Evolutionary conservation across 306 rosid species (phyloP), one percentile per base, ranked within the genome.

Genomic region (Ziziphus jujuba): DNA sequence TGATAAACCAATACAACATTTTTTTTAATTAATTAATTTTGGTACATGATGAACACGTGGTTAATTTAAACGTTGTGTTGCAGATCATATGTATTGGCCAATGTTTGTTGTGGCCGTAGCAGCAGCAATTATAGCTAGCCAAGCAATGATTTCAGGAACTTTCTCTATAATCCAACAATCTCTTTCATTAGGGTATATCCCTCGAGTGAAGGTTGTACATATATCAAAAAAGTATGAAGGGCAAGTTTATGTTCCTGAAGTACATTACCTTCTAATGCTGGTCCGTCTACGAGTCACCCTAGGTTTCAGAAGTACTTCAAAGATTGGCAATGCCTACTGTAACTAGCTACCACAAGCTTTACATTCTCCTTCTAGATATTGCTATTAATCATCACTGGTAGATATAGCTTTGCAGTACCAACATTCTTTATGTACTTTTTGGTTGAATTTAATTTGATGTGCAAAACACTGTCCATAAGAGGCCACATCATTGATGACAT

Each of bases 301-400:
- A 19, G 91, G 70, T 6, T 91, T 91, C 22, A 80, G 61, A 65
- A 75, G 61, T 62, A 83, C 95, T 5, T 14, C 28, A 5, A 36
- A 75, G 62, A 89, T 91, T 53, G 96, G 97, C 62, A 80, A 91
- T 73, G 97, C 96, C 28, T 91, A 85, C 15, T 91, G 95, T 91
- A 89, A 50, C 33, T 28, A 28, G 33, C 3, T 13, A 49, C 20
- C 55, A 50, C 22, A 6, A 50, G 3, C 2, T 6, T 50, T 20
- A 50, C 8, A 14, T 15, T 16, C 5, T 60, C 17, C 7, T 17
- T 15, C 20, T 1, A 12, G 22, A 1, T 28, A 4, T 28, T 28
- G 33, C 33, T 28, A 28, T 28, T 28, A 28, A 28, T 28, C 4
- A 28, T 28, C 33, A 28, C 33, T 28, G 2, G 33, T 28, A 28